Base-by-base conservation (phyloP, 345 rosid species). In the Eucalyptus albens region DNA sequence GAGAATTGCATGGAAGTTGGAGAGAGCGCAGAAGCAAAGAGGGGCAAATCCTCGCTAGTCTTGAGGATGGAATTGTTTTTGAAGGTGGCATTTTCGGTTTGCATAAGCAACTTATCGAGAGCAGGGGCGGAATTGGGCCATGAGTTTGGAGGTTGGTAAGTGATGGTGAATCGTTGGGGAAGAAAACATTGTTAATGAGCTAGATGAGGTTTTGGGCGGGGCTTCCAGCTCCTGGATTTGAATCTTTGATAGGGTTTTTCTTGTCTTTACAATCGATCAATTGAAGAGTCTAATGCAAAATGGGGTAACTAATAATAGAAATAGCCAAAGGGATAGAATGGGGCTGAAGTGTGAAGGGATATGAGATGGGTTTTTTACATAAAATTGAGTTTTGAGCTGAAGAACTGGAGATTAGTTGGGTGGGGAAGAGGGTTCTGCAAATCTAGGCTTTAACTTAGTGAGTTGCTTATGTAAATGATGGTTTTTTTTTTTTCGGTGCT, bases 141-240 rank as follows among this genome's bases (percentile, higher is more conserved):
- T 16, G 55, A 50, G 8, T 50, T 50, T 50, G 55, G 55, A 50
- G 55, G 55, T 2, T 50, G 8, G 19, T 3, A 27, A 8, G 31
- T 26, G 4, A 26, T 60, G 67, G n/a, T 0, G 7, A 60, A 60
- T 60, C 0, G 2, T 4, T 6, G 8, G n/a, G 11, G 67, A 26
- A 60, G 31, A 0, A 26, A 6, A 60, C n/a, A 26, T 11, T 60
- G 8, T 26, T 26, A 26, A 27, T 60, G 67, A 60, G n/a, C 2
- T 26, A 5, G 15, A 60, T 60, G 67, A 60, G 67, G 15, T 26
- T 60, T 26, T 60, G 67, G 67, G 31, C 7, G 31, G 2, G 67
- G 67, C n/a, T 0, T 27, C 6, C 8, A 6, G 0, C 15, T 60
- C 67, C 8, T 12, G 15, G n/a, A 60, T 26, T 60, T 26, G 31